Base-by-base conservation (phyloP, 2,329 filamentous ascomycete genomes). In the Pseudocercospora ulei region DNA sequence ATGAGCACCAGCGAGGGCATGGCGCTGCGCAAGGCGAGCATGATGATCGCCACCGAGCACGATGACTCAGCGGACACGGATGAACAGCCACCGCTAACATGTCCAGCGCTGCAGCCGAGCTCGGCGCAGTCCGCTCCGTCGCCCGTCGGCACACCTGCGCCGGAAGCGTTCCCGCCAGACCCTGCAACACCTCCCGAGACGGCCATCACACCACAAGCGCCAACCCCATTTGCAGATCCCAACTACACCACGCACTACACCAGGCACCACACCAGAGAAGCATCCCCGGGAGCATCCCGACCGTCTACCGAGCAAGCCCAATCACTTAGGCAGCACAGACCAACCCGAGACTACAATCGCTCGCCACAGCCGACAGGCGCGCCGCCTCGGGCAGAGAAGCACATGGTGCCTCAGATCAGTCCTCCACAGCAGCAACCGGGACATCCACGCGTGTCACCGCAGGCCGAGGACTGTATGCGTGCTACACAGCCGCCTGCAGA, bases 1-100 rank as follows among this genome's bases (percentile, higher is more conserved):
- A 55, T 57, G 54, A 52, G 46, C 22, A 39, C 47, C 7, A 53
- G 43, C 22, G 56, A 59, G 42, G 56, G 55, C 25, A 53, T 53
- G 51, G 49, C 47, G 5, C 44, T 59, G 7, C 46, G 56, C n/a
- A 45, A 56, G 23, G 55, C 54, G 3, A 59, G 56, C 35, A 54
- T 53, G 24, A 34, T 57, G 44, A 51, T 48, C 17, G 46, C 52
- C n/a, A 39, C 37, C 2, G 47, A 52, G 12, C 44, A 52, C 8
- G 45, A 48, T n/a, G 46, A 53, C 5, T 49, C 51, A 13, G 42
- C 48, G 20, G 30, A 42, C 9, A 30, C 26, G 9, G 23, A 41
- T 12, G 39, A 16, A 20, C 38, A 28, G 5, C 23, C 30, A 29
- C 4, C 11, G 8, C 11, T 17, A 16, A 16, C 30, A 19, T 34